Conservation (phyloP, 768 basidiomycete genomes). For the Russula ochroleuca region DNA sequence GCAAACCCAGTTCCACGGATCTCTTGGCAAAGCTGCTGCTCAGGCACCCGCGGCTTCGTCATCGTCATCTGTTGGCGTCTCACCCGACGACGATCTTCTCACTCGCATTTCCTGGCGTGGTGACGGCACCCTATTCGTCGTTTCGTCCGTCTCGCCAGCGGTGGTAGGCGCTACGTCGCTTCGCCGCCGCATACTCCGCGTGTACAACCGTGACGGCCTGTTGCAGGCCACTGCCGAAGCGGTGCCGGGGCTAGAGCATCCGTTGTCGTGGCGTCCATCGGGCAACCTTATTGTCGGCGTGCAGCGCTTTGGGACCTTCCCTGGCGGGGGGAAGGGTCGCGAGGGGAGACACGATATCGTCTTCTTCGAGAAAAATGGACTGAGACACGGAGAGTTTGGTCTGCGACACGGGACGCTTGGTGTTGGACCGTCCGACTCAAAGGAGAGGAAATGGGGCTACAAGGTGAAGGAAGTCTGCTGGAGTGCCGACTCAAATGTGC, state of each 20-base stretch:
- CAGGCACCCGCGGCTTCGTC: conserved; percentile 40
- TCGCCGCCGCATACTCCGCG: conserved; percentile 57
- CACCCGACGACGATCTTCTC: conserved; percentile 64
- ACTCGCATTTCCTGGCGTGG: conserved; percentile 91
- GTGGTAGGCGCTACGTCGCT: conserved; percentile 30
- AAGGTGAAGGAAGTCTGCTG: conserved; percentile 73
- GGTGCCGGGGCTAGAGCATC: conserved; percentile 76
- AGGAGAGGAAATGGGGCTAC: conserved; percentile 55
- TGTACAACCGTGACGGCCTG: conserved; percentile 68
- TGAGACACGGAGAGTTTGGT: conserved; percentile 86
- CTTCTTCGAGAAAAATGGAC: conserved; percentile 93
- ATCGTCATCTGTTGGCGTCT: conserved; percentile 43
- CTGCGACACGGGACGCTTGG: conserved; percentile 42
- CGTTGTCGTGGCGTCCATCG: conserved; percentile 79
- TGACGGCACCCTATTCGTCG: conserved; percentile 83
- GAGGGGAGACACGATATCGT: conserved; percentile 78
- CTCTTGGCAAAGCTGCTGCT: conserved; percentile 82
- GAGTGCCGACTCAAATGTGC: conserved; percentile 83
- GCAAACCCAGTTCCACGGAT: conserved; percentile 96
- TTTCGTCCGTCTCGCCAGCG: conserved; percentile 44
- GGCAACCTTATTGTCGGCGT: conserved; percentile 81
- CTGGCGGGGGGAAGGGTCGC: conserved; percentile 61
- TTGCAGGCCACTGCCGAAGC: conserved; percentile 84
- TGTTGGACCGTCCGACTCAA: conserved; percentile 29
- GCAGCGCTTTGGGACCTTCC: conserved; percentile 70